Conservation (phyloP, 768 basidiomycete genomes). For the Mycena floridula region DNA sequence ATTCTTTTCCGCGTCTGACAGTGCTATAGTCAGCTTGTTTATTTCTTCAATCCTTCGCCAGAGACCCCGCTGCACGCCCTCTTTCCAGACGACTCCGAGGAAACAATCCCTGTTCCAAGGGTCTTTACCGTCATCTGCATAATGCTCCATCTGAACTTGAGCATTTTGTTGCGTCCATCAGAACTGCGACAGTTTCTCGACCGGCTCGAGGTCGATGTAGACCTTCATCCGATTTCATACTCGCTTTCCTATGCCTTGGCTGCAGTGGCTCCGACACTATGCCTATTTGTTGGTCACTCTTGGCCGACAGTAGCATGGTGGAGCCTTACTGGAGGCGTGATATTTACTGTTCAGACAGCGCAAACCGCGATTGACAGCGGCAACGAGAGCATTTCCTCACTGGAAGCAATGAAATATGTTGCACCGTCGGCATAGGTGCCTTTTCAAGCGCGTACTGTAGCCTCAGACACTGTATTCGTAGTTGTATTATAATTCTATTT, state of each 20-base stretch:
- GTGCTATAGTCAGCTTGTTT: slow-evolving; percentile 39
- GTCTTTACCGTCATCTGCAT: slow-evolving; percentile 43
- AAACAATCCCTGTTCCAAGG: slow-evolving; percentile 38
- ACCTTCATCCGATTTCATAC: slow-evolving; percentile 25
- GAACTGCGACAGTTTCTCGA: slow-evolving; percentile 28
- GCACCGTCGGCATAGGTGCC: slow-evolving; percentile 46
- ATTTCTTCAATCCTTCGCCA: slow-evolving; percentile 32
- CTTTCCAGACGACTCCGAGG: slow-evolving; percentile 25
- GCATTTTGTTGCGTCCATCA: slow-evolving; percentile 33
- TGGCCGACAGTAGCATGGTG: slow-evolving; percentile 57
- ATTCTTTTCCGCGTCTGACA: not conserved
- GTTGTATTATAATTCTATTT: too few species aligned
- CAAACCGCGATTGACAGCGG: slow-evolving; percentile 38
- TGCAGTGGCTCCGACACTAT: slow-evolving; percentile 42
- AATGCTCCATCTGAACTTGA: slow-evolving; percentile 44
- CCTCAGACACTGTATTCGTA: too few species aligned
- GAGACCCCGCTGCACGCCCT: slow-evolving; percentile 42
- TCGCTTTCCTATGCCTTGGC: slow-evolving; percentile 31
- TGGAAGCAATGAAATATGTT: slow-evolving; percentile 49
- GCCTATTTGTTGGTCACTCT: slow-evolving; percentile 37
- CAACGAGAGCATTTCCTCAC: slow-evolving; percentile 38
- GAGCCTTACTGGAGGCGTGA: slow-evolving; percentile 35
- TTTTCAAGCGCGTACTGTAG: too few species aligned
- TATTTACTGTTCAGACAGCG: slow-evolving; percentile 39
- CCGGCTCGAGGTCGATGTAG: slow-evolving; percentile 26